Conservation (phyloP, 2,329 filamentous ascomycete genomes). For the Sporothrix euskadiensis region DNA sequence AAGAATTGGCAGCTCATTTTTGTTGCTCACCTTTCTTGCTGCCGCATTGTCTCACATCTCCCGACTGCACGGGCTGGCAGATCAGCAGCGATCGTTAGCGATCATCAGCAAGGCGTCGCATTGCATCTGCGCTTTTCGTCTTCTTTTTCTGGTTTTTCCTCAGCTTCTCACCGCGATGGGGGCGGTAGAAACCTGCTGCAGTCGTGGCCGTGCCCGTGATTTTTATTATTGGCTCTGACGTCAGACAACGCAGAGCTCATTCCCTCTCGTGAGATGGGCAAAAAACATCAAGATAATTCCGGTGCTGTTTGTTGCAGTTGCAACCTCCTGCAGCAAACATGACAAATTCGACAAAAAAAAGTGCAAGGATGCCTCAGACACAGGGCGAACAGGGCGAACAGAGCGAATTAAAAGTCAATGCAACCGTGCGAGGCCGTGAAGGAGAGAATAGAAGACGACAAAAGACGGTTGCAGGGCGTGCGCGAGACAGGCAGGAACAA, state of each 20-base stretch:
- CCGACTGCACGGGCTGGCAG: constrained; percentile 21
- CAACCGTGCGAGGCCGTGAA: neutral
- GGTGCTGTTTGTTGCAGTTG: neutral
- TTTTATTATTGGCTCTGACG: constrained; percentile 1
- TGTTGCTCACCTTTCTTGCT: neutral
- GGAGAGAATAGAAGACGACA: neutral
- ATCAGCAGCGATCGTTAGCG: constrained; percentile 19
- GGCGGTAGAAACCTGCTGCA: neutral
- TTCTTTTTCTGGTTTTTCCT: neutral
- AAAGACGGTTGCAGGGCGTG: constrained; percentile 13
- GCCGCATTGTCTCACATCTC: neutral
- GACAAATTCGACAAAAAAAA: neutral
- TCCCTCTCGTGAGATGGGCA: neutral
- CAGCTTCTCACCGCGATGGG: neutral
- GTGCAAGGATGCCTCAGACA: constrained; percentile 2
- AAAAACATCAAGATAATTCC: neutral
- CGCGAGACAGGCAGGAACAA: neutral
- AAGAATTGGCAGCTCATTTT: neutral
- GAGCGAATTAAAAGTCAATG: neutral
- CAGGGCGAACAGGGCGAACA: constrained; percentile 12
- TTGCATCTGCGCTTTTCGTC: neutral
- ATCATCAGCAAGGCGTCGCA: constrained; percentile 22
- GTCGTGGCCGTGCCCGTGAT: neutral
- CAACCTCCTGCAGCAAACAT: neutral
- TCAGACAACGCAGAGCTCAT: constrained; percentile 4